Evolutionary conservation across 176 grass and related monocot species (phyloP), one percentile per base, ranked within the genome.

Genomic region (Pharus latifolius): DNA sequence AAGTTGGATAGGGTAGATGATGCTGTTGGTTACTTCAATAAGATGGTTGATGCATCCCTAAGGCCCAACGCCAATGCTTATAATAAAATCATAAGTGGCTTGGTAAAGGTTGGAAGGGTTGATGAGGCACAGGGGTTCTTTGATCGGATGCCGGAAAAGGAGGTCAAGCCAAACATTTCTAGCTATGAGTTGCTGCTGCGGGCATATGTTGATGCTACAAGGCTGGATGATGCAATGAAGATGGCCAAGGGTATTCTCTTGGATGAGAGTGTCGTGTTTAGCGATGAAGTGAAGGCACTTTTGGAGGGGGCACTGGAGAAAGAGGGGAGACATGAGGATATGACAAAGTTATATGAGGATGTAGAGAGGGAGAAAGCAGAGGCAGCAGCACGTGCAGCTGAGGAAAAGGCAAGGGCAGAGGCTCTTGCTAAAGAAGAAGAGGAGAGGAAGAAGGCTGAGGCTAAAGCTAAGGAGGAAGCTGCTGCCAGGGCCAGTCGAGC

Each of bases 341-440:
- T 96, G 70, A 32, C 51, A n/a, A 82, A 78, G 58, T 65, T 96
- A 48, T 88, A 85, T 25, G 84, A 96, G 43, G 91, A 96, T 50
- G 91, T 91, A 5, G 87, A 88, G 68, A 91, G 19, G 49, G 84
- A 83, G 66, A 91, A 85, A 49, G 86, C 80, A 22, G 91, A 94
- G 72, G 76, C 82, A 8, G 76, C 72, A 61, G 84, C 81, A 67
- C 79, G 78, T 40, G 84, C 78, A 24, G 91, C 84, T 60, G 91
- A 96, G 76, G 88, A 91, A 84, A 91, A 96, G 54, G 84, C 91
- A 47, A 96, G 66, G 76, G 81, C 74, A 19, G 87, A 91, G 78
- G 78, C 78, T 48, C 67, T 90, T 76, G 84, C 73, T 27, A 96
- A 80, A 59, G 91, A 91, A 82, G 87, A 96, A 64, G 88, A 96